Evolutionary conservation across 75 land plant species (phyloP).

Genomic region (Picea glauca): DNA sequence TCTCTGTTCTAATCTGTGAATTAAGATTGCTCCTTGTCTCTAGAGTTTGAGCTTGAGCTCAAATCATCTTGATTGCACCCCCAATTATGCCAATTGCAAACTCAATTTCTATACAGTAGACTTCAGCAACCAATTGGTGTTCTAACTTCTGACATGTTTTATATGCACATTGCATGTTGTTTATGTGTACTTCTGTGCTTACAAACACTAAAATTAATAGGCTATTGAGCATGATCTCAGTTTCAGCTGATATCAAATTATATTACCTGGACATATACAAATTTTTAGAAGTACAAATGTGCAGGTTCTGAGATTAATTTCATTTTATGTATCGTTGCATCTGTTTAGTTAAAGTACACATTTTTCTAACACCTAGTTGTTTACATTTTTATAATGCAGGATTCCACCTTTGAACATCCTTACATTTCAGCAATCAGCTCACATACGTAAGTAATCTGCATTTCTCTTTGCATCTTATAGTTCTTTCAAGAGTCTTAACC

Average conservation of each 20-base stretch:
- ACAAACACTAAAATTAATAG: background rate
- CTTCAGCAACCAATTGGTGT: too few relatives aligned
- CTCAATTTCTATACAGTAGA: too few relatives aligned
- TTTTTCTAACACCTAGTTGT: background rate
- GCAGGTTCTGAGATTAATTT: background rate
- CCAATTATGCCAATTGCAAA: too few relatives aligned
- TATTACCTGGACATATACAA: background rate
- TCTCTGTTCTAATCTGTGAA: too few relatives aligned
- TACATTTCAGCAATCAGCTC: conserved; percentile 82
- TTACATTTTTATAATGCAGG: conserved; percentile 43
- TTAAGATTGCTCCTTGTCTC: too few relatives aligned
- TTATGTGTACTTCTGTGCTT: too few relatives aligned
- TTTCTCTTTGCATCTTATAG: too few relatives aligned
- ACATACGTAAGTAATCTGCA: conserved; percentile 71
- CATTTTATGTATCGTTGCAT: background rate
- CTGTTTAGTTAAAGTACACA: background rate
- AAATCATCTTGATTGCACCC: too few relatives aligned
- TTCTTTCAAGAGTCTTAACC: too few relatives aligned
- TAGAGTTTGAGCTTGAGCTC: too few relatives aligned
- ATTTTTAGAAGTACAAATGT: background rate
- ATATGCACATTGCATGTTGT: too few relatives aligned
- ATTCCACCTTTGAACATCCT: conserved; percentile 89
- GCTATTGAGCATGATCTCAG: background rate
- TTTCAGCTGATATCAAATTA: background rate
- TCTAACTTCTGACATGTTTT: too few relatives aligned